Base-by-base conservation (phyloP, 306 rosid genomes). In the Prunus mume region DNA sequence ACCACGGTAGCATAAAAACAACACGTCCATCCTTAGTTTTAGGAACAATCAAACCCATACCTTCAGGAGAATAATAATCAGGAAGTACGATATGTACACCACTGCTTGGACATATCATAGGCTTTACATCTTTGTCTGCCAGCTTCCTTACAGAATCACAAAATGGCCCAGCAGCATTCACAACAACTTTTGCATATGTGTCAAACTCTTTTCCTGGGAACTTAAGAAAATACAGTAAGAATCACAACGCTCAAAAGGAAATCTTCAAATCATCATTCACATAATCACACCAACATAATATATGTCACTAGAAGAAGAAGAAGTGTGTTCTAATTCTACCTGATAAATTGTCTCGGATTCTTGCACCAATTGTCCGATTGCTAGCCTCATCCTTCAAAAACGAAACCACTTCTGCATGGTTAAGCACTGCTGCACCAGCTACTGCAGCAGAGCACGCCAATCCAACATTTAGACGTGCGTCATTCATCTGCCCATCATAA, bases 401-500 rank as follows among this genome's bases (percentile, higher is more conserved):
- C 70, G 87, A 76, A 73, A 96, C 83, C 28, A 91, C 99, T 82
- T 96, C 98, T 0, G 98, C 99, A 79, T 96, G 97, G 83, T 96
- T 96, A 69, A 96, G 89, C 85, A 96, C 99, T 9, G 99, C 97
- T 6, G 99, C 99, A 77, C 99, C 99, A 85, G 97, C 96, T 77
- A 92, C 73, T 50, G 99, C 97, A 74, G 99, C 96, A 77, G 99
- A 89, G 65, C 93, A 93, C 22, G 96, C 99, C 84, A 96, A 79
- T 47, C 96, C 99, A 73, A 93, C 98, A 86, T 96, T 96, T 65
- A 96, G 87, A 22, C 99, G 87, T 2, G 99, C 82, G 83, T 96
- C 99, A 81, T 96, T 96, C 99, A 96, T 96, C 89, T 96, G 99
- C 49, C 99, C 99, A 75, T 96, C 99, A 78, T 88, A 96, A 80